A percentile compares a stretch with the other conserved stretches of the same genome.
These are phyloP conservation scores for Insectozyma bohioensis DNA, from an alignment of 1,139 yeast genomes.

Conservation along the genomic window DNA sequence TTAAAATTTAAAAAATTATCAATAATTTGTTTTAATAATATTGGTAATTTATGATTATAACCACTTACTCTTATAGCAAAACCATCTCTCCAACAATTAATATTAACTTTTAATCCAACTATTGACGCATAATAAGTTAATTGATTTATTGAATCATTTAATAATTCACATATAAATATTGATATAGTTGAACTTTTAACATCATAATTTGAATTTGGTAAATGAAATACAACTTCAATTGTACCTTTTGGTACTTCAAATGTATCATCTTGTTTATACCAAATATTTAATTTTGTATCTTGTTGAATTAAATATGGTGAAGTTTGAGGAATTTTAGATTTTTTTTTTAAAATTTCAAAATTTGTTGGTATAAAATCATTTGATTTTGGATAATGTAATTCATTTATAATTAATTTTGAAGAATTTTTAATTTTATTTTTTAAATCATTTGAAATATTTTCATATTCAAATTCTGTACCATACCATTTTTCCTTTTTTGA, in stretches of 20 bases:
- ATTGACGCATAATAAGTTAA: slow-evolving; percentile 79
- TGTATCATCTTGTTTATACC: slow-evolving; percentile 92
- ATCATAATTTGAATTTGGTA: slow-evolving; percentile 61
- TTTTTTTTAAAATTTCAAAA: slow-evolving; percentile 56
- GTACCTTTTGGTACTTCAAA: slow-evolving; percentile 87
- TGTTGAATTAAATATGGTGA: slow-evolving; percentile 42
- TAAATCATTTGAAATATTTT: slow-evolving; percentile 43
- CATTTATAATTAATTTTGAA: slow-evolving; percentile 13
- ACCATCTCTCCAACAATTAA: slow-evolving; percentile 69
- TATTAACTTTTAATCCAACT: slow-evolving; percentile 68
- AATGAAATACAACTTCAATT: slow-evolving; percentile 61
- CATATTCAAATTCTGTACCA: slow-evolving; percentile 73
- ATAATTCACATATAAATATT: slow-evolving; percentile 61
- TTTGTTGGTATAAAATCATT: slow-evolving; percentile 82
- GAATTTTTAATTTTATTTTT: slow-evolving; percentile 24
- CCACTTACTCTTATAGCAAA: slow-evolving; percentile 69
- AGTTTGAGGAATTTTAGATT: slow-evolving; percentile 28
- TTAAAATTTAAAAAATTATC: slow-evolving; percentile 49
- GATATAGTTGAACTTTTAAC: slow-evolving; percentile 59
- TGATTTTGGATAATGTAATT: slow-evolving; percentile 62
- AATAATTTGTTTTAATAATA: slow-evolving; percentile 60
- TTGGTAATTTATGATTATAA: slow-evolving; percentile 76
- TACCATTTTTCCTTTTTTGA: slow-evolving; percentile 75
- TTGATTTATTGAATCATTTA: slow-evolving; percentile 76
- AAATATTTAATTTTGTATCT: slow-evolving; percentile 44